Percentiles rank a stretch among this genome's conserved stretches.
Evolutionary conservation across 148 eudicot species (phyloP).

Genomic region (Rhododendron vialii): DNA sequence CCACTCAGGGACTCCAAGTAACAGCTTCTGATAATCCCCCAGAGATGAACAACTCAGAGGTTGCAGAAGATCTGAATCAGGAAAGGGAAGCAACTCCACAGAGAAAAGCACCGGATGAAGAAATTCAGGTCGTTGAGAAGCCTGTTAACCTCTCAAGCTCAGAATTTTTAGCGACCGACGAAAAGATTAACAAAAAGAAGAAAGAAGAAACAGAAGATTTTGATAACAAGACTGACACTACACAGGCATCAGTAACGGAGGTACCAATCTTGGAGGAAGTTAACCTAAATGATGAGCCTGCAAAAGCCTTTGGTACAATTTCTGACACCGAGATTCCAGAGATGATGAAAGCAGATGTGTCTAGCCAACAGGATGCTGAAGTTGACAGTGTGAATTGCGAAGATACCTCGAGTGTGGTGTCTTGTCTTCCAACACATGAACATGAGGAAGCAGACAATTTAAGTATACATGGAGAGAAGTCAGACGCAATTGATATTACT

Average conservation of each 20-base stretch:
- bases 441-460: background rate
- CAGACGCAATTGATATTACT: constrained; percentile 7
- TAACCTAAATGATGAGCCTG: constrained; percentile 7
- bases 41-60: background rate
- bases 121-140: background rate
- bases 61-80: constrained; percentile 11
- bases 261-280: background rate
- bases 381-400: constrained; percentile 12
- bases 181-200: constrained; percentile 12
- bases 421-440: constrained; percentile 6
- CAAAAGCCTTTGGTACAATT: background rate
- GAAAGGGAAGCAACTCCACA: constrained; percentile 7
- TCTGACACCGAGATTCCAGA: constrained; percentile 6
- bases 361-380: constrained; percentile 9
- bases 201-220: constrained; percentile 4
- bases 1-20: constrained; percentile 7
- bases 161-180: background rate
- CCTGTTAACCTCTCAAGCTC: constrained; percentile 8
- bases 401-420: background rate
- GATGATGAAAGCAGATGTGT: background rate
- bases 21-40: background rate
- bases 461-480: background rate
- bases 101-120: constrained; percentile 3
- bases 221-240: background rate
- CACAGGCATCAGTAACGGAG: background rate